Evolutionary conservation across 108 stramenopile species (phyloP).

Genomic region (Bacterosira constricta): DNA sequence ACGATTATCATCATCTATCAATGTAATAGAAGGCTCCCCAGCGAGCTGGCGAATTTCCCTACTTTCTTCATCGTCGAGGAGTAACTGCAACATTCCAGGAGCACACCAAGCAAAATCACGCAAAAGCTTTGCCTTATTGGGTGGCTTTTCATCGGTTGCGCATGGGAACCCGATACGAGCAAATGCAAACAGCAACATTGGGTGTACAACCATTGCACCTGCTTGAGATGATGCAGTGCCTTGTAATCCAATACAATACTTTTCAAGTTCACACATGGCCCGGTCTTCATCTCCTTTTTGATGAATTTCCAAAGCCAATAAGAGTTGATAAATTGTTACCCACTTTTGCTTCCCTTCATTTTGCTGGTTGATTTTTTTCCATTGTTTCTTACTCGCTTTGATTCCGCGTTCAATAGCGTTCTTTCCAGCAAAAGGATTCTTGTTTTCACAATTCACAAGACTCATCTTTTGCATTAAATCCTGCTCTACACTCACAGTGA

Average conservation of each 20-base stretch:
- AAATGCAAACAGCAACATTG: slow-evolving; percentile 21
- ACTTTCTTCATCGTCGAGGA: slow-evolving; percentile 3
- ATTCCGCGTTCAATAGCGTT: slow-evolving; percentile 22
- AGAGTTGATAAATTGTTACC: slow-evolving; percentile 1
- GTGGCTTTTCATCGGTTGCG: not conserved
- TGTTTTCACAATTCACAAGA: slow-evolving; percentile 3
- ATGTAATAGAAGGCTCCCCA: not conserved
- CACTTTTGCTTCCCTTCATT: not conserved
- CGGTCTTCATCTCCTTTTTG: slow-evolving; percentile 14
- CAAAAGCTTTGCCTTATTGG: not conserved
- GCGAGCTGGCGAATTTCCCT: not conserved
- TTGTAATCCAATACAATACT: slow-evolving; percentile 5
- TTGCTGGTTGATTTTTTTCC: not conserved
- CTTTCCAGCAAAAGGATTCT: slow-evolving; percentile 28
- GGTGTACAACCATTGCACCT: not conserved
- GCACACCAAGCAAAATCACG: slow-evolving; percentile 3
- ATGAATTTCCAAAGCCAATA: slow-evolving; percentile 23
- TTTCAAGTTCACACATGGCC: slow-evolving; percentile 13
- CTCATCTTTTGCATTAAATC: slow-evolving; percentile 24
- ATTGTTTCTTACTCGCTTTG: not conserved
- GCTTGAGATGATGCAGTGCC: not conserved
- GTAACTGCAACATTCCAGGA: not conserved
- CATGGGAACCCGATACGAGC: slow-evolving; percentile 8
- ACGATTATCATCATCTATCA: not conserved
- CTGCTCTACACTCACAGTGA: slow-evolving; percentile 4